Evolutionary conservation across 768 basidiomycete genomes (phyloP).

Genomic region (Antrodiella citrinella): DNA sequence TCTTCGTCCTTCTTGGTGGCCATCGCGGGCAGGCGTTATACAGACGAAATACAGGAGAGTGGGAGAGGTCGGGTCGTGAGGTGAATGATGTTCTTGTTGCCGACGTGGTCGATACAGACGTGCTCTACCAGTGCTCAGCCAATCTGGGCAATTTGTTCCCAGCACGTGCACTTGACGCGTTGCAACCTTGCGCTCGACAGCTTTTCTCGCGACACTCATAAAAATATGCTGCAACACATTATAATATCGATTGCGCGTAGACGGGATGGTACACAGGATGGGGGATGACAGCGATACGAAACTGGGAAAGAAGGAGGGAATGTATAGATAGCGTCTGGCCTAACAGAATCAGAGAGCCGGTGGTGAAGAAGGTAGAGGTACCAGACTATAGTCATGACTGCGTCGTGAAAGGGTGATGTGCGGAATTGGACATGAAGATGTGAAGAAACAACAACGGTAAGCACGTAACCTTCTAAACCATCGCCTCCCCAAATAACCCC

Average conservation of each 20-base stretch:
- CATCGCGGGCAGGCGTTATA: not conserved
- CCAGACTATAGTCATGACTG: not conserved
- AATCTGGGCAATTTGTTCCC: conserved; percentile 2
- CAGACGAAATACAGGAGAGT: not conserved
- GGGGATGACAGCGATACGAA: not conserved
- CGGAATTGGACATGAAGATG: not conserved
- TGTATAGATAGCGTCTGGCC: not conserved
- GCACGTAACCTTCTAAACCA: conserved; percentile 1
- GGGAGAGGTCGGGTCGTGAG: not conserved
- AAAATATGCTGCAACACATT: too few species aligned
- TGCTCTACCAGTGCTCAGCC: not conserved
- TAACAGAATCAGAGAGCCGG: not conserved
- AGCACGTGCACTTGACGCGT: not conserved
- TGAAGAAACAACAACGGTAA: not conserved
- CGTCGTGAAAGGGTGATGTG: not conserved
- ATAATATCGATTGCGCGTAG: not conserved
- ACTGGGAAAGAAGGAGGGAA: not conserved
- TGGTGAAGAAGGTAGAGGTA: not conserved
- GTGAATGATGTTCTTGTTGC: conserved; percentile 1
- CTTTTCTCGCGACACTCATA: too few species aligned
- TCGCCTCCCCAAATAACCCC: conserved; percentile 5
- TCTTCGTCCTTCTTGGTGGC: conserved; percentile 94
- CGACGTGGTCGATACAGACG: conserved; percentile 12
- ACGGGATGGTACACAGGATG: not conserved
- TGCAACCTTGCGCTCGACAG: not conserved